phyloP scores from a whole-genome alignment of 2,329 filamentous ascomycete genomes.

The Trichoderma koningiopsis region DNA sequence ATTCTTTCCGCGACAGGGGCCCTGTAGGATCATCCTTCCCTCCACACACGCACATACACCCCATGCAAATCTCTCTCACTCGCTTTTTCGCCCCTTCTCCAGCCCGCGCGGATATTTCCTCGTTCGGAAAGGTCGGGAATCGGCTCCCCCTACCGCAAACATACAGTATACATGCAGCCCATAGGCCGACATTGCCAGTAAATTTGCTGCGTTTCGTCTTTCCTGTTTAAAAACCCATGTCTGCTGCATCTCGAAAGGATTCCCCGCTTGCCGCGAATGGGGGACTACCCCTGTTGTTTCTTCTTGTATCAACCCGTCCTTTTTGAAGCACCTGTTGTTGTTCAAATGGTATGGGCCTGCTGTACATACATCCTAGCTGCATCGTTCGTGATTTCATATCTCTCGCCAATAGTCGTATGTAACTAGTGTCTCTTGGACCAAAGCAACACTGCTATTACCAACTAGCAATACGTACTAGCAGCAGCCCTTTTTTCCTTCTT shows the following conservation, averaged over 20 bases:
- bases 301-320: not conserved
- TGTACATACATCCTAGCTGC: not conserved
- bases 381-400: not conserved
- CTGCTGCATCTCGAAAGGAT: not conserved
- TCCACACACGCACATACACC: not conserved
- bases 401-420: not conserved
- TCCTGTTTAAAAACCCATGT: not conserved
- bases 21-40: not conserved
- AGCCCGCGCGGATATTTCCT: conserved; percentile 22
- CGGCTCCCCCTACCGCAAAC: not conserved
- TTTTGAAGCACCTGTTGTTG: not conserved
- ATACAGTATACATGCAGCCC: not conserved
- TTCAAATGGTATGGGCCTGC: not conserved
- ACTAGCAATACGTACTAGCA: not conserved
- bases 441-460: not conserved
- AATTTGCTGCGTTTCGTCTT: conserved; percentile 2
- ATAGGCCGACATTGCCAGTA: not conserved
- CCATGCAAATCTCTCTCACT: conserved; percentile 10
- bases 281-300: not conserved
- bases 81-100: not conserved
- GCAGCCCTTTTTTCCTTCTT: not conserved
- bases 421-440: not conserved
- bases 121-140: conserved; percentile 17
- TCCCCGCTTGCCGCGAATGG: not conserved
- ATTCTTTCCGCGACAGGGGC: not conserved